Percentiles rank a stretch among this genome's conserved stretches.
These are phyloP conservation scores for Lagenaria siceraria DNA, from an alignment of 306 rosid genomes.

Conservation along the genomic window DNA sequence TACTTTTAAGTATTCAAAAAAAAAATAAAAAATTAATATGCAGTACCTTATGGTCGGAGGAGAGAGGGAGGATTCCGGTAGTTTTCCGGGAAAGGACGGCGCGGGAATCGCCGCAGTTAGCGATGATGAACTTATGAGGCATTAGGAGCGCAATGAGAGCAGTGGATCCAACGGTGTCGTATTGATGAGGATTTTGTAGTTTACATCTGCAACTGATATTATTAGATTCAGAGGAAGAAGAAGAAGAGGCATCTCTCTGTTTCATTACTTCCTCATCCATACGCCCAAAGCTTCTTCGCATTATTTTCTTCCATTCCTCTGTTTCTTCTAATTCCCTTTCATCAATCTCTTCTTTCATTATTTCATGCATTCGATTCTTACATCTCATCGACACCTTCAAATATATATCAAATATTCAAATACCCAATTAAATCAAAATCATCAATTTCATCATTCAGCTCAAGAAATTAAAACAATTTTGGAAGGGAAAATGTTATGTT, in stretches of 20 bases:
- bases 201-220: constrained; percentile 26
- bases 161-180: constrained; percentile 90
- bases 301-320: constrained; percentile 26
- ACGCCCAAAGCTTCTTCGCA: constrained; percentile 26
- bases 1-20: no score
- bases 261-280: constrained; percentile 38
- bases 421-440: no score
- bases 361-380: constrained; percentile 31
- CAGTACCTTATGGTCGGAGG: constrained; percentile 87
- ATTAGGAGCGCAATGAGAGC: constrained; percentile 46
- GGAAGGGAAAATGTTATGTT: no score
- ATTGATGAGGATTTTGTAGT: constrained; percentile 50
- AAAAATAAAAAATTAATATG: no score
- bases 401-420: no score
- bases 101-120: constrained; percentile 93
- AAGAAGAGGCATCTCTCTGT: no score
- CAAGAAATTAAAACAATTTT: no score
- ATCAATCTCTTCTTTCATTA: constrained; percentile 28
- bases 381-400: constrained; percentile 34
- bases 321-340: not conserved
- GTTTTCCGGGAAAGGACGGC: constrained; percentile 75
- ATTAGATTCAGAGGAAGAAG: no score
- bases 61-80: constrained; percentile 45
- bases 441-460: no score
- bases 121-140: constrained; percentile 46